Conservation (phyloP, 1,284 basidiomycete species). For the Pterulicium gracile region DNA sequence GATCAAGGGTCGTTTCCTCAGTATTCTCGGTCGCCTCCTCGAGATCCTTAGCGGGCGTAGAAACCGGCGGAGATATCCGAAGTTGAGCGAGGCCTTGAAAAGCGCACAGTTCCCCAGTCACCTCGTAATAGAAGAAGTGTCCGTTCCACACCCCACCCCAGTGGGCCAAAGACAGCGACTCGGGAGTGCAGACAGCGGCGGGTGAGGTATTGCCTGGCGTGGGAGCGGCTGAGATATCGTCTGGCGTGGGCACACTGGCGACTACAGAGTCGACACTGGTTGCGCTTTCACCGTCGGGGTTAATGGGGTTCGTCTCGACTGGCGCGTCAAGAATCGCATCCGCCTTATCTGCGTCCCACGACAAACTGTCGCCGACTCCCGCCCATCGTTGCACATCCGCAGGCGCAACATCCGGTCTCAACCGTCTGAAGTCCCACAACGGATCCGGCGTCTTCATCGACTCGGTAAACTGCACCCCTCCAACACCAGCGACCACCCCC, state of each 20-base stretch:
- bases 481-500: not conserved
- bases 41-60: not conserved
- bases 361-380: not conserved
- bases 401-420: not conserved
- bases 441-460: not conserved
- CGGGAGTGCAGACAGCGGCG: no score
- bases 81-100: not conserved
- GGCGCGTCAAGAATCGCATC: no score
- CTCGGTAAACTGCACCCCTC: not conserved
- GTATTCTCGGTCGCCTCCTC: not conserved
- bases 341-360: not conserved
- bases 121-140: not conserved
- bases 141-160: not conserved
- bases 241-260: no score
- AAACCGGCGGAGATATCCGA: no score
- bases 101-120: not conserved
- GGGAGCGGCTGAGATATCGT: no score
- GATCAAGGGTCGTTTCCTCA: no score
- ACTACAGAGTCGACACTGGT: no score
- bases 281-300: no score
- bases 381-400: not conserved
- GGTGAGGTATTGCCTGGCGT: no score
- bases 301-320: no score
- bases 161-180: no score
- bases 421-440: not conserved